Evolutionary conservation across 2,329 filamentous ascomycete species (phyloP).

Genomic region (Fusarium anthophilum): DNA sequence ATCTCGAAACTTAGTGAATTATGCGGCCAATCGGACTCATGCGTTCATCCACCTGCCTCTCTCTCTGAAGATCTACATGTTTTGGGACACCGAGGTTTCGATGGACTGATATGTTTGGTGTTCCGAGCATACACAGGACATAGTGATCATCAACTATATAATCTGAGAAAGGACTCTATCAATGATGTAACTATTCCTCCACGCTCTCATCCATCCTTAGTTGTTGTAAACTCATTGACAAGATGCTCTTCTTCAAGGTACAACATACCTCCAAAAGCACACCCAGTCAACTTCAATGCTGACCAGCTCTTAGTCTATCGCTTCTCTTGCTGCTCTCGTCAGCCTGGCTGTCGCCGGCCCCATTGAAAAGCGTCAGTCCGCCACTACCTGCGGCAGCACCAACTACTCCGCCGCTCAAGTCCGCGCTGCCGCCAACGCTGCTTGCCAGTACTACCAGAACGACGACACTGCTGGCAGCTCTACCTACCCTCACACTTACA

Average conservation of each 20-base stretch:
- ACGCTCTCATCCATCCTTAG: background rate
- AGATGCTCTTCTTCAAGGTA: conserved; percentile 39
- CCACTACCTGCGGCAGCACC: conserved; percentile 45
- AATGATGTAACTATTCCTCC: background rate
- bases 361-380: conserved; percentile 35
- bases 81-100: conserved; percentile 7
- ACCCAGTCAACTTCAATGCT: background rate
- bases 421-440: conserved; percentile 41
- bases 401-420: conserved; percentile 44
- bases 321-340: conserved; percentile 42
- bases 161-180: background rate
- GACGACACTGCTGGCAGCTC: conserved; percentile 43
- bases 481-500: conserved; percentile 52
- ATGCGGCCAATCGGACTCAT: conserved; percentile 13
- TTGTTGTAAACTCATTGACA: background rate
- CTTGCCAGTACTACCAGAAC: conserved; percentile 39
- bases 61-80: background rate
- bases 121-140: background rate
- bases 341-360: conserved; percentile 43
- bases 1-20: background rate
- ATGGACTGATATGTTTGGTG: background rate
- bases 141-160: background rate
- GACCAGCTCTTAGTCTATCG: conserved; percentile 23
- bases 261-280: fast-evolving
- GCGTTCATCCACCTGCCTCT: conserved; percentile 23